Percentiles rank a stretch among this genome's conserved stretches.
Conservation (phyloP, 1,284 basidiomycete genomes). For the Ceratobasidium sp. region DNA sequence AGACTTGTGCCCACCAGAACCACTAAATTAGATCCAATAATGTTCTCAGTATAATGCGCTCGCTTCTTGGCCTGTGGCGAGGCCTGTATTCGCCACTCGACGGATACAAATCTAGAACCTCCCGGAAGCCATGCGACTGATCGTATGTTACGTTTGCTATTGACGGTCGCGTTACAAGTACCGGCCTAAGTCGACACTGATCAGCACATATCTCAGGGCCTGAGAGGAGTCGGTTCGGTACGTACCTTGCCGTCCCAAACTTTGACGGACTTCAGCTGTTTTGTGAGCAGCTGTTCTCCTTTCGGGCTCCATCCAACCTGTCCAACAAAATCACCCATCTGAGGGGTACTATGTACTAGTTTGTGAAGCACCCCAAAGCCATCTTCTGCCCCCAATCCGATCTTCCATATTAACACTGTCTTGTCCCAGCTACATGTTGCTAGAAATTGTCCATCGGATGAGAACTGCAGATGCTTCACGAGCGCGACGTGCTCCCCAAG, state of each 20-base stretch:
- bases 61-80: conserved; percentile 12
- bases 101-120: conserved; percentile 63
- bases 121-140: conserved; percentile 79
- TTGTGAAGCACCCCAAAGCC: conserved; percentile 16
- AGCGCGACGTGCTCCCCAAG: conserved; percentile 18
- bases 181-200: conserved; percentile 67
- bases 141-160: conserved; percentile 71
- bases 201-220: background rate
- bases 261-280: conserved; percentile 25
- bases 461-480: conserved; percentile 42
- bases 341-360: conserved; percentile 3
- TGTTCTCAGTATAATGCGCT: conserved; percentile 23
- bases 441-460: conserved; percentile 37
- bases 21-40: conserved; percentile 65
- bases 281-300: conserved; percentile 31
- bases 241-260: conserved; percentile 39
- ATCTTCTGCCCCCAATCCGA: conserved; percentile 4
- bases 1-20: conserved; percentile 75
- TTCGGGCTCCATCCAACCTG: conserved; percentile 42
- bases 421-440: conserved; percentile 36
- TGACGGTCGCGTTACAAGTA: conserved; percentile 78
- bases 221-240: too few species aligned
- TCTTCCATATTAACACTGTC: conserved; percentile 32
- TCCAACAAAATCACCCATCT: conserved; percentile 25
- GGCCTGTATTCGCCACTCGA: conserved; percentile 40